Conservation (phyloP, 2,329 filamentous ascomycete species). For the Talaromyces albobiverticillius region DNA sequence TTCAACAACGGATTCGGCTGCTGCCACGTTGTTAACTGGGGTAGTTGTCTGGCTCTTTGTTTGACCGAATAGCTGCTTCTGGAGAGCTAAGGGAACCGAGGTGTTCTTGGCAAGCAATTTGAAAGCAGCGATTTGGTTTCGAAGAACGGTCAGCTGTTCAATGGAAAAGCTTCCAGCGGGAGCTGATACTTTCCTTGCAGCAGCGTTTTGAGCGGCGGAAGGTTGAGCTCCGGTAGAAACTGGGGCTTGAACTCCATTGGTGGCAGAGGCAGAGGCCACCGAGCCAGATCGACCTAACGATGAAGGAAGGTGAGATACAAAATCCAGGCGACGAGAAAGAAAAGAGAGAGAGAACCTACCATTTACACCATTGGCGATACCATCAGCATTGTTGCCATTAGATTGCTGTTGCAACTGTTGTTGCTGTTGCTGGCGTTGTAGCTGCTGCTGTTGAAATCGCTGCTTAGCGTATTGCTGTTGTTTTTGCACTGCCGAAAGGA, state of each 20-base stretch:
- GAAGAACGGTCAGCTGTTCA: slow-evolving; percentile 74
- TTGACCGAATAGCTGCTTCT: slow-evolving; percentile 74
- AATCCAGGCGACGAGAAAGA: not conserved
- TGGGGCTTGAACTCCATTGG: slow-evolving; percentile 14
- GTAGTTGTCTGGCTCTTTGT: slow-evolving; percentile 36
- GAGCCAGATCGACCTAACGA: slow-evolving; percentile 34
- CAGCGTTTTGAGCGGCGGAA: slow-evolving; percentile 19
- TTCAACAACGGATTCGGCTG: slow-evolving; percentile 36
- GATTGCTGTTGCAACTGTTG: slow-evolving; percentile 41
- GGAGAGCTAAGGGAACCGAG: slow-evolving; percentile 72
- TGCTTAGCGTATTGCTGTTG: slow-evolving; percentile 59
- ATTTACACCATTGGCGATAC: slow-evolving; percentile 39
- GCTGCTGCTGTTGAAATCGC: slow-evolving; percentile 46
- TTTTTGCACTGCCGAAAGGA: slow-evolving; percentile 69
- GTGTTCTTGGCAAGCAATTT: slow-evolving; percentile 85
- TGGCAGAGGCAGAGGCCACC: slow-evolving; percentile 34
- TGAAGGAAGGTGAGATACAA: slow-evolving; percentile 11
- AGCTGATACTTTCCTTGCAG: slow-evolving; percentile 28
- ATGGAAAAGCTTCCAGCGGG: slow-evolving; percentile 64
- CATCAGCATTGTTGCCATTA: slow-evolving; percentile 34
- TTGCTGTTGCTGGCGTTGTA: slow-evolving; percentile 47
- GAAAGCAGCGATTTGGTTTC: slow-evolving; percentile 87
- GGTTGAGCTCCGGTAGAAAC: slow-evolving; percentile 15
- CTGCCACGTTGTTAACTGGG: slow-evolving; percentile 32
- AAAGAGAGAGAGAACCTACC: slow-evolving; percentile 26